Evolutionary conservation across 345 rosid species (phyloP).

Genomic region (Crucihimalaya himalaica): DNA sequence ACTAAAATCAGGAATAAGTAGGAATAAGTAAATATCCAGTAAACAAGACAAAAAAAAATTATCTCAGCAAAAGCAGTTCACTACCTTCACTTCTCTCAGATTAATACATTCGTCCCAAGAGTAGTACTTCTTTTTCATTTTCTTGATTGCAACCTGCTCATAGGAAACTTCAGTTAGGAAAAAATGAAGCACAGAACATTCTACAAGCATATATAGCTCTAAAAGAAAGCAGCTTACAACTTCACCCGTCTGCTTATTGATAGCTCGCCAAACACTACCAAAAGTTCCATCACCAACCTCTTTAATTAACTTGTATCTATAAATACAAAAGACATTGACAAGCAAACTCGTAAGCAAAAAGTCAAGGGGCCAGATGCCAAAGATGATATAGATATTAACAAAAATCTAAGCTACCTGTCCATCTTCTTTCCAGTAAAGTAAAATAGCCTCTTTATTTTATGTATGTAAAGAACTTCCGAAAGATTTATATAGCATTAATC

Average conservation of each 20-base stretch:
- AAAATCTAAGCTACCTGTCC: constrained; percentile 69
- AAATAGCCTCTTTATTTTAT: constrained; percentile 62
- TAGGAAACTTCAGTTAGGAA: background rate
- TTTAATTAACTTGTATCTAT: constrained; percentile 88
- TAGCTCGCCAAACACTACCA: constrained; percentile 94
- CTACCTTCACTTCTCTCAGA: constrained; percentile 96
- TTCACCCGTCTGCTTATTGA: constrained; percentile 89
- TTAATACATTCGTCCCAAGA: constrained; percentile 94
- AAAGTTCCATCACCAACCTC: constrained; percentile 99
- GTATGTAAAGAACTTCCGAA: constrained; percentile 47
- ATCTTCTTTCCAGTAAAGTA: constrained; percentile 50
- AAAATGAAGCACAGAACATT: constrained; percentile 9
- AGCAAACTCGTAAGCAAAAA: constrained; percentile 2
- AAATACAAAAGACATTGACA: background rate
- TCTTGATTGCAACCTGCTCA: constrained; percentile 89
- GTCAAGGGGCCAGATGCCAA: background rate
- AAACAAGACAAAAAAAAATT: background rate
- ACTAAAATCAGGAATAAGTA: constrained; percentile 45
- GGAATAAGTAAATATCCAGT: background rate
- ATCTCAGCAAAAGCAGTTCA: background rate
- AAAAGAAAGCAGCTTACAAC: constrained; percentile 56
- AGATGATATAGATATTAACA: background rate
- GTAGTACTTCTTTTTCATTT: constrained; percentile 94
- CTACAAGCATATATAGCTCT: background rate
- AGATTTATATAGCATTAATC: constrained; percentile 50